Evolutionary conservation across 225 moss, liverwort and hornwort species (phyloP).

Genomic region (Sphagnum tenellum): DNA sequence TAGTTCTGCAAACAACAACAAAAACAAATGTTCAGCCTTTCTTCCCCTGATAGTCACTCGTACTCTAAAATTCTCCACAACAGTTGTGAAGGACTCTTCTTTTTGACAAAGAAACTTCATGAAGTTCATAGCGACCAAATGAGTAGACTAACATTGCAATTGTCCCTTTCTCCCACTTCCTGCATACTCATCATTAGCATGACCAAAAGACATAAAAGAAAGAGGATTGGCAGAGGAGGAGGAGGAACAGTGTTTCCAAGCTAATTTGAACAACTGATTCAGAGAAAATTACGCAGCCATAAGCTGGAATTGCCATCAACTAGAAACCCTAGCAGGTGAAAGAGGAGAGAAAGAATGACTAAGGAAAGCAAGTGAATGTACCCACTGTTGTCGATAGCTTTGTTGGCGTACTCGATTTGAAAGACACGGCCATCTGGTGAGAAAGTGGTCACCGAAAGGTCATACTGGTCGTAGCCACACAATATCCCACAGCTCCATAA

Average conservation of each 20-base stretch:
- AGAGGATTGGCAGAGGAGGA: too few relatives aligned
- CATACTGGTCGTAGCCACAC: slow-evolving; percentile 36
- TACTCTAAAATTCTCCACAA: too few relatives aligned
- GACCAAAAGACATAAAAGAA: too few relatives aligned
- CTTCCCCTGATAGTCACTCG: not conserved
- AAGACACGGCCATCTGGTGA: slow-evolving; percentile 93
- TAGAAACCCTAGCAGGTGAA: not conserved
- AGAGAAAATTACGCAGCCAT: too few relatives aligned
- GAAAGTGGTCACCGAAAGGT: slow-evolving; percentile 93
- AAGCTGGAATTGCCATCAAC: not conserved
- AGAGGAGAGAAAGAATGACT: not conserved
- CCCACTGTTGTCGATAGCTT: slow-evolving; percentile 93
- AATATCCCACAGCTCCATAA: not conserved
- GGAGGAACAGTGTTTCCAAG: too few relatives aligned
- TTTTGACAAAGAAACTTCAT: too few relatives aligned
- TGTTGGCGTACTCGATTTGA: slow-evolving; percentile 89
- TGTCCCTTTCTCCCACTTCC: too few relatives aligned
- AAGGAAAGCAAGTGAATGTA: slow-evolving; percentile 13
- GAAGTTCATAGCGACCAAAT: too few relatives aligned
- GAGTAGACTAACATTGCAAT: too few relatives aligned
- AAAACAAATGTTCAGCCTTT: not conserved
- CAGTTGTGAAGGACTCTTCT: not conserved
- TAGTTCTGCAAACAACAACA: slow-evolving; percentile 46
- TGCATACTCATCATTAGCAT: too few relatives aligned
- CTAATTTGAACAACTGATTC: too few relatives aligned